These are phyloP conservation scores for Malus hybrid DNA, from an alignment of 331 rosid genomes.

Conservation along the genomic window DNA sequence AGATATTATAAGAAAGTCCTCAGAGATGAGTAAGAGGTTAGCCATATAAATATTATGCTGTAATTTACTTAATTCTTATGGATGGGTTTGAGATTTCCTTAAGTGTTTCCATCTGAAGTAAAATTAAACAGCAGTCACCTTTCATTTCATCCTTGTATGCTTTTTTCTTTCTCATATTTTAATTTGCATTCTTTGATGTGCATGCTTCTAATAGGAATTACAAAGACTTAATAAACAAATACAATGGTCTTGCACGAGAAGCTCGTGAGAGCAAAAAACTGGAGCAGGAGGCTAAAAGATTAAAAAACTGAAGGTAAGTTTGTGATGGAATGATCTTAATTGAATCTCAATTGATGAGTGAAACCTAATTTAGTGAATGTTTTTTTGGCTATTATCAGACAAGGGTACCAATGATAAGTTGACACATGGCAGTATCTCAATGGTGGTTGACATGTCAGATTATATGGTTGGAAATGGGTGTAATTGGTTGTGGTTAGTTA, in stretches of 20 bases:
- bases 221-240: slow-evolving; percentile 81
- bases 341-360: slow-evolving; percentile 12
- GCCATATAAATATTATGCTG: not conserved
- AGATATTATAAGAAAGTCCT: slow-evolving; percentile 63
- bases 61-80: not conserved
- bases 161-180: slow-evolving; percentile 9
- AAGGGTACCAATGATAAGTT: slow-evolving; percentile 25
- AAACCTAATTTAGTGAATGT: not conserved
- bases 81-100: not conserved
- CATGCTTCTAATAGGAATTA: slow-evolving; percentile 57
- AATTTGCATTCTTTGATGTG: slow-evolving; percentile 2
- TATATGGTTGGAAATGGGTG: too few relatives aligned
- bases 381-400: slow-evolving; percentile 35
- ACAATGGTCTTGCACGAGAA: slow-evolving; percentile 65
- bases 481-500: too few relatives aligned
- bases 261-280: slow-evolving; percentile 58
- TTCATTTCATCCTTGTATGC: not conserved
- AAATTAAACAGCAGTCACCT: not conserved
- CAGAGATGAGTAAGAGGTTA: slow-evolving; percentile 74
- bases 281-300: slow-evolving; percentile 29
- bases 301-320: slow-evolving; percentile 53
- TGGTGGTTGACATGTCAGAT: too few relatives aligned
- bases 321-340: slow-evolving; percentile 2
- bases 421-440: too few relatives aligned
- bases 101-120: not conserved